Conservation (phyloP, 2,329 filamentous ascomycete species). For the Sporothrix curviconia region DNA sequence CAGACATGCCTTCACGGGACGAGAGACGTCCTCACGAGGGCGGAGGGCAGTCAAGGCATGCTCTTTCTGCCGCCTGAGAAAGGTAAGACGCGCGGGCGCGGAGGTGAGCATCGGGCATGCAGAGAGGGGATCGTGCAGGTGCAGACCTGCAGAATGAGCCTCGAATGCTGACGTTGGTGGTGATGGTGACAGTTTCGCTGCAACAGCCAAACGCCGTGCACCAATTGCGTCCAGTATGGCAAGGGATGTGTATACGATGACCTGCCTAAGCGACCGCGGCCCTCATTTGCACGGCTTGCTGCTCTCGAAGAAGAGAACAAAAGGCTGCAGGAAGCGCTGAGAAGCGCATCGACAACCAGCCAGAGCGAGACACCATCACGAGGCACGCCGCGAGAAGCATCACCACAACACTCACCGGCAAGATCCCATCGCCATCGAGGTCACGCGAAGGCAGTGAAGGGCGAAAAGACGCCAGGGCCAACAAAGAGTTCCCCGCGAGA, state of each 20-base stretch:
- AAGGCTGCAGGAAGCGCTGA: conserved; percentile 16
- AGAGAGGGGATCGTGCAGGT: too few relatives aligned
- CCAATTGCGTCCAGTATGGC: conserved; percentile 27
- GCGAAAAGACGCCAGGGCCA: neutral
- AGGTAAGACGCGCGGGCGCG: too few relatives aligned
- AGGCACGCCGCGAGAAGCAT: neutral
- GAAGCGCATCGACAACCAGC: conserved; percentile 20
- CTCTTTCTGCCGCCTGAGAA: conserved; percentile 10
- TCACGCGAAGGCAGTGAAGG: neutral
- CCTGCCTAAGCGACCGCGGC: conserved; percentile 4
- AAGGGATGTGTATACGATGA: conserved; percentile 36
- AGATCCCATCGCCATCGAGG: too few relatives aligned
- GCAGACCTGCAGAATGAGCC: too few relatives aligned
- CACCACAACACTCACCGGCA: neutral
- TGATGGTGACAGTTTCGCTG: conserved; percentile 10
- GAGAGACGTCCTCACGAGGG: neutral
- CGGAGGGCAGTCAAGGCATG: conserved; percentile 10
- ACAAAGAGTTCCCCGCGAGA: neutral
- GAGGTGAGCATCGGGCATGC: too few relatives aligned
- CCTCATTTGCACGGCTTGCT: neutral
- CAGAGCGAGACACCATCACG: conserved; percentile 19
- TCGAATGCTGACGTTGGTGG: neutral
- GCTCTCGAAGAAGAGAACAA: conserved; percentile 2
- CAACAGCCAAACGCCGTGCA: conserved; percentile 12
- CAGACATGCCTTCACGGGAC: neutral